These are phyloP conservation scores for Buxus sempervirens DNA, from an alignment of 164 flowering plant genomes.

Conservation along the genomic window DNA sequence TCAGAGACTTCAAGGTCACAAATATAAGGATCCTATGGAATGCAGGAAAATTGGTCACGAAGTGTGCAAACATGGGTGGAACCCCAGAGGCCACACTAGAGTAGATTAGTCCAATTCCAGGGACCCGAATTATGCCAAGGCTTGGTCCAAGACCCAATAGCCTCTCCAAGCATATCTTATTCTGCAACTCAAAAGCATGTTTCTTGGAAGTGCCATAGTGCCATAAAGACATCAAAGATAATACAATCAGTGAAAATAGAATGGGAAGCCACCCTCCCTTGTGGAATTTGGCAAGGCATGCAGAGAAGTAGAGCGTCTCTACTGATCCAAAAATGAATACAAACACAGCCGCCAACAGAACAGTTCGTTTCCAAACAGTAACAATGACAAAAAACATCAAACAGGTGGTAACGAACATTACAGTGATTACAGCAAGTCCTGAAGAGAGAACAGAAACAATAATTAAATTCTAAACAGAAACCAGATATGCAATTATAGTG, in stretches of 20 bases:
- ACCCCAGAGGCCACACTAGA: conserved; percentile 37
- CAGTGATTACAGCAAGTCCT: conserved; percentile 59
- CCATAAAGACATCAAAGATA: conserved; percentile 54
- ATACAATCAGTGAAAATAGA: conserved; percentile 27
- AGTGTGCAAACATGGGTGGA: conserved; percentile 53
- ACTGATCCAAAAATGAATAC: conserved; percentile 53
- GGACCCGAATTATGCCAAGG: conserved; percentile 35
- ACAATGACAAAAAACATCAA: conserved; percentile 56
- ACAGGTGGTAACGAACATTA: conserved; percentile 66
- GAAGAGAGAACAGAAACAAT: conserved; percentile 7
- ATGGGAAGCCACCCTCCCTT: conserved; percentile 64
- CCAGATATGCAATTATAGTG: too few species aligned
- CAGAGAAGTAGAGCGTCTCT: conserved; percentile 50
- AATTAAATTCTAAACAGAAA: neutral
- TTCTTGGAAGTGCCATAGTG: conserved; percentile 51
- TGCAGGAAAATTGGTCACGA: conserved; percentile 58
- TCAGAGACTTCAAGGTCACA: conserved; percentile 33
- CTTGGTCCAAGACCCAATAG: conserved; percentile 35
- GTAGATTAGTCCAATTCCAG: conserved; percentile 49
- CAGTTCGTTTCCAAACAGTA: conserved; percentile 42
- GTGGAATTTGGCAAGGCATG: conserved; percentile 41
- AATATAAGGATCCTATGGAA: conserved; percentile 44
- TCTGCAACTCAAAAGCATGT: conserved; percentile 32
- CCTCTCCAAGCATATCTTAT: conserved; percentile 38
- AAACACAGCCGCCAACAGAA: conserved; percentile 33